Evolutionary conservation across 495 filamentous ascomycete genomes (phyloP).

Genomic region (Xylaria venustula): DNA sequence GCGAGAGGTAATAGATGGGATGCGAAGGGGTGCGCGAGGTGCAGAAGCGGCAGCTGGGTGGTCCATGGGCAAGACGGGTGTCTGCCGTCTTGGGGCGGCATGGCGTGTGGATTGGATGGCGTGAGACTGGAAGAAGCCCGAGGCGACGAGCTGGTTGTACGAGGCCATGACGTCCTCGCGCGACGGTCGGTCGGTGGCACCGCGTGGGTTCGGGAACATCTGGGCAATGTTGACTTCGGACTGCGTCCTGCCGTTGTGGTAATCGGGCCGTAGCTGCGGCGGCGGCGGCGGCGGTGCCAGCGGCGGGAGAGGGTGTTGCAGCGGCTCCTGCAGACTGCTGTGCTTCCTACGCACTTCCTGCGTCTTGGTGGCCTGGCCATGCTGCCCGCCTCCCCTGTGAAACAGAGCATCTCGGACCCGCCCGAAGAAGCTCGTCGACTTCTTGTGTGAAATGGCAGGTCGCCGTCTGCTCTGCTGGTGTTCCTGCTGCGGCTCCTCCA

Average conservation of each 20-base stretch:
- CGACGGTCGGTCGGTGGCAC: conserved; percentile 32
- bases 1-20: conserved; percentile 12
- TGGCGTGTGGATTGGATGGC: conserved; percentile 49
- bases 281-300: too few relatives aligned
- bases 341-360: conserved; percentile 21
- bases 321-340: conserved; percentile 23
- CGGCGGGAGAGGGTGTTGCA: conserved; percentile 8
- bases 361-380: conserved; percentile 7
- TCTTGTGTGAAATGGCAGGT: conserved; percentile 24
- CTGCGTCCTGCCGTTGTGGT: conserved; percentile 25
- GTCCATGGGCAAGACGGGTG: conserved; percentile 20
- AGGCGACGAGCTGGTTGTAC: conserved; percentile 43
- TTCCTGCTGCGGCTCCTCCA: background rate
- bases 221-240: conserved; percentile 26
- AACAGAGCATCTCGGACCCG: conserved; percentile 25
- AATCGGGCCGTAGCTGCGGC: conserved; percentile 20
- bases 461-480: background rate
- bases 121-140: conserved; percentile 48
- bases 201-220: conserved; percentile 14
- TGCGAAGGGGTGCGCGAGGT: conserved; percentile 17
- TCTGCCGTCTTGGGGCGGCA: conserved; percentile 18
- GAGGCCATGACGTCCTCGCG: conserved; percentile 45
- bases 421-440: conserved; percentile 28
- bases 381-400: conserved; percentile 5
- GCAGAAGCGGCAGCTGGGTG: conserved; percentile 14